Percentiles rank a stretch among this genome's conserved stretches.
These are phyloP conservation scores for Aspergillus carbonarius DNA, from an alignment of 2,329 filamentous ascomycete genomes.

Conservation along the genomic window DNA sequence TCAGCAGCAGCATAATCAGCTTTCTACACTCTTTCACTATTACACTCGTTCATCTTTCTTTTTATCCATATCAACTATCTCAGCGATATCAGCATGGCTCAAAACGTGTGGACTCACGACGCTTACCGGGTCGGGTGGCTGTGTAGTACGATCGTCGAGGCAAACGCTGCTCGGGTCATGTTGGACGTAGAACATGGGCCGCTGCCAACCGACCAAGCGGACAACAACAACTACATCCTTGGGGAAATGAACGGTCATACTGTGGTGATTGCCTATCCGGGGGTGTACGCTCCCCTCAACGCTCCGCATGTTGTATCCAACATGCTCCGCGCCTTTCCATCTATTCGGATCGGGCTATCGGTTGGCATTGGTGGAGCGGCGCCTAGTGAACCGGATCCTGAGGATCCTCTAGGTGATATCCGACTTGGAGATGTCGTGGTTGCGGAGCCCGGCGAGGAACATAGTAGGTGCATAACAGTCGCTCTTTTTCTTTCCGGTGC, in stretches of 20 bases:
- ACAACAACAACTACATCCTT: neutral
- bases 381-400: neutral
- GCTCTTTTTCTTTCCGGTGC: no score
- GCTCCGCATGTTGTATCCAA: neutral
- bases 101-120: no score
- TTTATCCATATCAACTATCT: no score
- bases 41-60: no score
- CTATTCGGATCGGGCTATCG: neutral
- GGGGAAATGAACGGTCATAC: neutral
- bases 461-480: neutral
- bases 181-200: slow-evolving; percentile 1
- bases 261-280: neutral
- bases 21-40: no score
- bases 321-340: neutral
- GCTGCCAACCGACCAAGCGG: neutral
- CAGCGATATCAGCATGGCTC: no score
- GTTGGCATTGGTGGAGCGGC: neutral
- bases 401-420: neutral
- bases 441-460: neutral
- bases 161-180: neutral
- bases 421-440: neutral
- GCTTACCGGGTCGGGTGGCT: slow-evolving; percentile 2
- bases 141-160: neutral
- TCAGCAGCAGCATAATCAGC: no score
- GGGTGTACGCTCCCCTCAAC: neutral